Conservation (phyloP, 257 asterid species). For the Parsonsia alboflavescens region DNA sequence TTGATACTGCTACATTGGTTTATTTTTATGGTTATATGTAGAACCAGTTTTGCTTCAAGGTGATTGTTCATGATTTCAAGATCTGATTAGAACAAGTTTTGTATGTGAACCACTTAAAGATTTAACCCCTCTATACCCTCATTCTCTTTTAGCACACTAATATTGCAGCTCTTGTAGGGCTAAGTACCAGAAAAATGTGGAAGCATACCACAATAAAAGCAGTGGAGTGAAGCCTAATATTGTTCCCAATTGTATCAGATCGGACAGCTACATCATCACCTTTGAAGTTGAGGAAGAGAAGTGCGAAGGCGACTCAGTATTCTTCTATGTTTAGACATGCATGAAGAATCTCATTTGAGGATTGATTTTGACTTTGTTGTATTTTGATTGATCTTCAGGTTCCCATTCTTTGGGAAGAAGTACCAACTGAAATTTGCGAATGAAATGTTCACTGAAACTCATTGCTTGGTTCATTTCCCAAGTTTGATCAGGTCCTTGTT, state of each 20-base stretch:
- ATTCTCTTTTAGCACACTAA: slow-evolving; percentile 6
- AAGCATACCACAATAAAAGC: slow-evolving; percentile 83
- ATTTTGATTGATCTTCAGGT: slow-evolving; percentile 45
- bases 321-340: slow-evolving; percentile 11
- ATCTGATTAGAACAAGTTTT: background rate
- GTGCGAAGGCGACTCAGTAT: slow-evolving; percentile 33
- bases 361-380: slow-evolving; percentile 20
- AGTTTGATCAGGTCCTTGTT: slow-evolving; percentile 76
- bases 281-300: slow-evolving; percentile 99
- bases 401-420: slow-evolving; percentile 91
- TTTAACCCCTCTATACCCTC: background rate
- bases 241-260: slow-evolving; percentile 87
- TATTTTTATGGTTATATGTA: background rate
- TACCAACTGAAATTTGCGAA: slow-evolving; percentile 89
- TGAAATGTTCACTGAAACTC: slow-evolving; percentile 67
- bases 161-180: slow-evolving; percentile 52
- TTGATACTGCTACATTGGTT: background rate
- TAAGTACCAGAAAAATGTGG: slow-evolving; percentile 96
- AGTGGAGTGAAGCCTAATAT: slow-evolving; percentile 76
- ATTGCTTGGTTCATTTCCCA: slow-evolving; percentile 92
- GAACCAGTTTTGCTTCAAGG: background rate
- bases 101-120: background rate
- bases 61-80: background rate
- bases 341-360: slow-evolving; percentile 16
- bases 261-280: slow-evolving; percentile 89